Conservation (phyloP, 768 basidiomycete genomes). For the Lactarius quietus region DNA sequence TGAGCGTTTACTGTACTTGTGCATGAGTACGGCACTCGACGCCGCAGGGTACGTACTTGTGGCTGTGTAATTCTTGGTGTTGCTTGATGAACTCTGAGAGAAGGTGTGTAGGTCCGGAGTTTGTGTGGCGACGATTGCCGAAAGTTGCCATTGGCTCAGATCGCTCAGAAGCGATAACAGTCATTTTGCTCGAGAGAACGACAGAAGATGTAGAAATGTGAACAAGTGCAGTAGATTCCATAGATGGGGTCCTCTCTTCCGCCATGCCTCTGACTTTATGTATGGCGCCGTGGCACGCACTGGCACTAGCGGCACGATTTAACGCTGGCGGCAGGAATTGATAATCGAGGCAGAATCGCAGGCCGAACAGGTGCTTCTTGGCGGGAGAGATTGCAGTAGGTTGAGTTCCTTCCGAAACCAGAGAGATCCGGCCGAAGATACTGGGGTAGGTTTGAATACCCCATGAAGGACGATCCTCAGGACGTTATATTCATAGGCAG, state of each 20-base stretch:
- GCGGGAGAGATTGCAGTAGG: background rate
- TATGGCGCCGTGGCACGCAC: no score
- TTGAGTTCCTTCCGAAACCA: constrained; percentile 7
- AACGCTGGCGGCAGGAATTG: background rate
- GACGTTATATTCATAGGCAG: background rate
- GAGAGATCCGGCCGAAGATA: constrained; percentile 13
- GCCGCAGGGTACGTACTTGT: constrained; percentile 46
- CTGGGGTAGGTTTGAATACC: background rate
- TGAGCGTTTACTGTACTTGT: no score
- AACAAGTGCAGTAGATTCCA: background rate
- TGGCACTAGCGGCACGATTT: background rate
- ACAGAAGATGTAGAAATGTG: background rate
- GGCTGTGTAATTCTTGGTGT: constrained; percentile 56
- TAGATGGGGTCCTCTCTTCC: background rate
- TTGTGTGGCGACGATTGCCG: constrained; percentile 1
- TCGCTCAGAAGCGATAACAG: background rate
- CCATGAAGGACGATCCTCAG: background rate
- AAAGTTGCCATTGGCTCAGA: background rate
- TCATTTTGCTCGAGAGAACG: background rate
- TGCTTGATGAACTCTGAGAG: constrained; percentile 56
- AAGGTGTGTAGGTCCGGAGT: constrained; percentile 33
- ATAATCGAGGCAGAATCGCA: background rate
- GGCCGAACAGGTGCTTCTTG: background rate
- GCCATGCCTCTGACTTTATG: background rate
- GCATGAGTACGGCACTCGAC: background rate